Percentiles rank a stretch among this genome's conserved stretches.
These are phyloP conservation scores for Tetrastigma voinierianum DNA, from an alignment of 164 flowering plant species.

Conservation along the genomic window DNA sequence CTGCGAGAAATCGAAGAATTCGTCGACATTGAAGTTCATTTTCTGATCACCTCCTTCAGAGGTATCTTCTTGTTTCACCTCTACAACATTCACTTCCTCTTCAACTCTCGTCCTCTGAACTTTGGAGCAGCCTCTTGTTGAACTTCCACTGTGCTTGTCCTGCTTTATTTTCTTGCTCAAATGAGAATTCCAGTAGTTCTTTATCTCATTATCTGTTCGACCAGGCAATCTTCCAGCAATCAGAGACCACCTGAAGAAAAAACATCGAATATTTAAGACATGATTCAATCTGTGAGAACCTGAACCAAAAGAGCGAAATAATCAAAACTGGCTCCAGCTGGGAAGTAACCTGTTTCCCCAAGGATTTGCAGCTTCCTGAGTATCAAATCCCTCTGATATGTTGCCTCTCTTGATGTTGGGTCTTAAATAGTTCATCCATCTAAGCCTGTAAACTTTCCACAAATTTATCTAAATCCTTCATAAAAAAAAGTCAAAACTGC, in stretches of 20 bases:
- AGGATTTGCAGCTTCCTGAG: conserved; percentile 48
- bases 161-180: conserved; percentile 45
- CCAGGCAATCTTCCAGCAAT: conserved; percentile 59
- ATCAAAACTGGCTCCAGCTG: not conserved
- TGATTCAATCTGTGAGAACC: not conserved
- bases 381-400: conserved; percentile 52
- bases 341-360: conserved; percentile 41
- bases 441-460: conserved; percentile 49
- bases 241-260: conserved; percentile 41
- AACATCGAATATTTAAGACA: not conserved
- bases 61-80: conserved; percentile 4
- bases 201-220: conserved; percentile 56
- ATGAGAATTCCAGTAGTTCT: conserved; percentile 62
- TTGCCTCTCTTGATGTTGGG: conserved; percentile 59
- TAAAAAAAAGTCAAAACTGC: not conserved
- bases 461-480: conserved; percentile 40
- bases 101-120: conserved; percentile 1
- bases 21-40: conserved; percentile 25
- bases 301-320: not conserved
- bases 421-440: conserved; percentile 49
- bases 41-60: conserved; percentile 4
- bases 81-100: conserved; percentile 4
- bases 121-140: conserved; percentile 8
- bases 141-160: conserved; percentile 16
- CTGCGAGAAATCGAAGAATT: conserved; percentile 43